phyloP scores from a whole-genome alignment of 495 filamentous ascomycete species.

The Pyronema omphalodes region DNA sequence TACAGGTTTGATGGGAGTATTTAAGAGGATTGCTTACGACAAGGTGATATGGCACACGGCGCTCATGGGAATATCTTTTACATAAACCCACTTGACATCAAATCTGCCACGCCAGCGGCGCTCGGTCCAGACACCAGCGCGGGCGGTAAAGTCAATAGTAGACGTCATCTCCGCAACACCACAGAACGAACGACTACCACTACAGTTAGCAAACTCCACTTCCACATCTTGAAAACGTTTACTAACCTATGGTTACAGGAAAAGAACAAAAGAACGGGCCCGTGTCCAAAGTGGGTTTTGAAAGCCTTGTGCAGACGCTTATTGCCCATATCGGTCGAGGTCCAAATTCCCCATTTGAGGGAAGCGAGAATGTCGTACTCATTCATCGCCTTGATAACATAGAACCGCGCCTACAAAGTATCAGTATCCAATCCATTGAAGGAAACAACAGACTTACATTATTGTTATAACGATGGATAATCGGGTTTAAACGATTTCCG shows the following conservation, averaged over 20 bases:
- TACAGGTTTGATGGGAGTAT: neutral
- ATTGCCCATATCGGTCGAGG: constrained; percentile 18
- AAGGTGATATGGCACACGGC: constrained; percentile 14
- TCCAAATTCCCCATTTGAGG: constrained; percentile 18
- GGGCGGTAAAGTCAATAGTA: constrained; percentile 8
- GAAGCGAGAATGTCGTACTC: constrained; percentile 17
- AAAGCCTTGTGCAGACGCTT: constrained; percentile 16
- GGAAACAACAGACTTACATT: constrained; percentile 7
- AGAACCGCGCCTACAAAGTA: constrained; percentile 9
- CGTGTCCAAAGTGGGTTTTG: constrained; percentile 4
- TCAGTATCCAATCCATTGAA: neutral
- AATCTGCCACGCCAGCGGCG: constrained; percentile 17
- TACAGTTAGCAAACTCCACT: neutral
- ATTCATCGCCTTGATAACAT: constrained; percentile 17
- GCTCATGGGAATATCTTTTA: constrained; percentile 14
- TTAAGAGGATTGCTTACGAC: constrained; percentile 2
- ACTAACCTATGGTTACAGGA: constrained; percentile 13
- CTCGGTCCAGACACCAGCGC: constrained; percentile 15
- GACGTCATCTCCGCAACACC: constrained; percentile 17
- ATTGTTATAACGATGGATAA: constrained; percentile 1
- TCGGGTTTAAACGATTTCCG: neutral
- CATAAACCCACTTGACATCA: constrained; percentile 10
- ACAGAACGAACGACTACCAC: constrained; percentile 15
- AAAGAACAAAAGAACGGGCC: constrained; percentile 16
- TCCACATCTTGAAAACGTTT: neutral